phyloP scores from a whole-genome alignment of 805 yeast genomes.

The Blastobotrys americana region DNA sequence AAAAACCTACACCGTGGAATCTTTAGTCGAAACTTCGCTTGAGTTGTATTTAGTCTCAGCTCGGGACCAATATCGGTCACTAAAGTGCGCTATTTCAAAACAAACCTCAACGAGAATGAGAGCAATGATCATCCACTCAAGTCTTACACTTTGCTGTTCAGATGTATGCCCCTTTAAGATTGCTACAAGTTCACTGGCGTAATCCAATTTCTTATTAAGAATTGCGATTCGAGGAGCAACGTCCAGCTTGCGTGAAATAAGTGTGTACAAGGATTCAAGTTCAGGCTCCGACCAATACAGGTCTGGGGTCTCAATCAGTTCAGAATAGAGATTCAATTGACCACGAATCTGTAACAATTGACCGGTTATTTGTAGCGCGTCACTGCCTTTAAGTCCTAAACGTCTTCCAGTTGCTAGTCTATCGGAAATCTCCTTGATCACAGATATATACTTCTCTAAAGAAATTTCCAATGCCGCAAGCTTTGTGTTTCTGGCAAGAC shows the following conservation, averaged over 20 bases:
- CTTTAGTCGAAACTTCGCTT: too few relatives aligned
- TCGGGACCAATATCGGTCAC: constrained; percentile 39
- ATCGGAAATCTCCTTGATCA: constrained; percentile 60
- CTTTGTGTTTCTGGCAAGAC: constrained; percentile 79
- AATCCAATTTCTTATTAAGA: constrained; percentile 77
- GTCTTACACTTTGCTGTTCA: constrained; percentile 65
- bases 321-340: constrained; percentile 75
- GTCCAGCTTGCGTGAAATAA: constrained; percentile 65
- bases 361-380: constrained; percentile 65
- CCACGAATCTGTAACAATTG: constrained; percentile 70
- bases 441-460: constrained; percentile 58
- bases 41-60: background rate
- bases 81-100: constrained; percentile 71
- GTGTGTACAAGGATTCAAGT: constrained; percentile 66
- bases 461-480: constrained; percentile 70
- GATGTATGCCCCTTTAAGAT: constrained; percentile 67
- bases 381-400: constrained; percentile 41
- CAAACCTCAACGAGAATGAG: constrained; percentile 79
- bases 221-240: constrained; percentile 70
- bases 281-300: constrained; percentile 89
- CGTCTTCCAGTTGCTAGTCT: constrained; percentile 53
- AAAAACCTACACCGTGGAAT: too few relatives aligned
- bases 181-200: constrained; percentile 81
- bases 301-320: constrained; percentile 87
- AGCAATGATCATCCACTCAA: constrained; percentile 84